These are phyloP conservation scores for Croton laevigatus DNA, from an alignment of 441 rosid species.

Conservation along the genomic window DNA sequence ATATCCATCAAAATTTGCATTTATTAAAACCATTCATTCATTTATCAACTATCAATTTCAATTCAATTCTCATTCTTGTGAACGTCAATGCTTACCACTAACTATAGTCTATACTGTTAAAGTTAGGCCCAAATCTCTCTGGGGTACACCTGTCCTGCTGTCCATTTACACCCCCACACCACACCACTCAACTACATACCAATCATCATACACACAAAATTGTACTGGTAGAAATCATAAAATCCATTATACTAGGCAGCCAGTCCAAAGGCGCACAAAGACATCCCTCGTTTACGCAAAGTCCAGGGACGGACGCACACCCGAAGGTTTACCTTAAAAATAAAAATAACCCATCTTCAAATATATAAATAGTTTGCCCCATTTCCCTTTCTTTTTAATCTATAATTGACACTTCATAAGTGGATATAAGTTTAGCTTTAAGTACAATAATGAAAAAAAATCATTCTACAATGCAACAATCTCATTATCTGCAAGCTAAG, in stretches of 20 bases:
- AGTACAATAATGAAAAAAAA: background rate
- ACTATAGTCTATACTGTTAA: background rate
- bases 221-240: too few relatives aligned
- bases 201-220: background rate
- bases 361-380: too few relatives aligned
- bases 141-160: background rate
- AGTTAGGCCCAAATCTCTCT: background rate
- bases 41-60: background rate
- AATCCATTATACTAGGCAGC: too few relatives aligned
- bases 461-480: background rate
- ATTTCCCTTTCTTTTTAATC: too few relatives aligned
- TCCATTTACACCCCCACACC: background rate
- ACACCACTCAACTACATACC: too few relatives aligned
- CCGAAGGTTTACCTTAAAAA: too few relatives aligned
- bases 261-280: too few relatives aligned
- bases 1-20: background rate
- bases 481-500: background rate
- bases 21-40: background rate
- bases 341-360: too few relatives aligned
- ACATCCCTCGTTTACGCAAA: too few relatives aligned
- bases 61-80: background rate
- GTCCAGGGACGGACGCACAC: too few relatives aligned
- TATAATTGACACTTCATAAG: too few relatives aligned
- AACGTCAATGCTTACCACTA: background rate
- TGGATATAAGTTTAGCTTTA: background rate